Base-by-base conservation (phyloP, 75 land plant species). In the Cupressus sempervirens region DNA sequence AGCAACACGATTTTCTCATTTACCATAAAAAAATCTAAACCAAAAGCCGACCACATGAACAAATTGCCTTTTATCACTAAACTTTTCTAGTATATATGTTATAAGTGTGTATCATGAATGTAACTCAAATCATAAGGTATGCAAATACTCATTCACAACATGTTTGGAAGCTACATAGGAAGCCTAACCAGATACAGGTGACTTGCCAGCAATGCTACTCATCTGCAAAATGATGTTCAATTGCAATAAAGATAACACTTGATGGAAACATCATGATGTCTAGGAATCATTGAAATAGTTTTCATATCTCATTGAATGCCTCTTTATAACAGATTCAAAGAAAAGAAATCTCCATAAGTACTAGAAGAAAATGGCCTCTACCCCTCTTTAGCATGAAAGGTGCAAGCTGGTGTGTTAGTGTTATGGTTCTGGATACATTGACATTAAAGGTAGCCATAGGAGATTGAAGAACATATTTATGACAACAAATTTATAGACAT, bases 191-290 rank as follows among this genome's bases (percentile, higher is more conserved):
- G 98, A 94, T 83, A 97, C 92, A 81, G 98, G 95, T 23, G 88
- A 79, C 85, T 95, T 96, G 41, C 97, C 98, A 38, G 97, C 98
- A 86, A 94, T 93, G 89, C 97, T 95, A 85, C 98, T 96, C 90
- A 95, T 92, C 97, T 95, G 81, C 73, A 32, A 41, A 41, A 53
- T 12, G 38, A 11, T 15, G 30, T n/a, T 79, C 12, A 43, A 82
- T 53, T 34, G 53, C 32, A 1, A 46, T 81, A 48, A 20, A 81
- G n/a, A 81, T 48, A 29, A 29, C 82, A 46, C 32, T 15, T 79
- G 81, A 9, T 52, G 58, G 23, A 13, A 53, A 32, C 8, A 52
- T 8, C 56, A 48, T 53, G 48, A 48, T 32, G 29, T 34, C 40
- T 53, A 53, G 52, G 81, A 35, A 23, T 45, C 4, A 26, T n/a